Evolutionary conservation across 73 alveolate species (phyloP), one percentile per base, ranked within the genome.

Genomic region (Paramecium sonneborni): DNA sequence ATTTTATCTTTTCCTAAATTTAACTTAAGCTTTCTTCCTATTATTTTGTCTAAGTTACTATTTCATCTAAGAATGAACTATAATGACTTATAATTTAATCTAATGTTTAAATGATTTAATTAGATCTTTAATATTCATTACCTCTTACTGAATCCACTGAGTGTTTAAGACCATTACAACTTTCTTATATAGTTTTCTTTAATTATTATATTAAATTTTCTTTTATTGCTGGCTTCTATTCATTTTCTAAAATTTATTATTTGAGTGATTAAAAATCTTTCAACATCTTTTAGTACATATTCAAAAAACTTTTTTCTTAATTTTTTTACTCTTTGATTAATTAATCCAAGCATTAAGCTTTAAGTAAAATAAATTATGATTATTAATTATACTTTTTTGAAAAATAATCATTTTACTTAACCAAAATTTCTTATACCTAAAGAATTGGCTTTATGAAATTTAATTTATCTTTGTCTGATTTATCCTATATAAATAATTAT

Each of bases 231-330:
- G 70, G 74, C 41, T 79, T 79, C 9, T 18, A 43, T 9, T 79
- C 90, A 43, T 39, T 46, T 32, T 38, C 72, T 41, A 0, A n/a
- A 15, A 79, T 24, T 23, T 79, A 43, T 79, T 39, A 38, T 20
- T 79, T 79, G 1, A 39, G 5, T 5, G 11, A 6, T 46, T 79
- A 43, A 24, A 79, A 43, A 44, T 79, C 90, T 46, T 79, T 79
- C n/a, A 79, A 7, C 90, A 79, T 79, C 30, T 79, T 79, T 23
- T 79, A 7, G 18, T 79, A 79, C 76, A 79, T 79, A 44, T 43
- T 43, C 12, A 39, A 20, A 43, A 79, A 79, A 15, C 90, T 79
- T 41, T 79, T 79, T 43, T 79, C 90, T 23, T 32, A 20, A 79
- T n/a, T 79, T 15, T 79, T 79, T 23, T 79, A 4, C 11, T 79